A percentile compares a stretch with the other conserved stretches of the same genome.
phyloP scores from a whole-genome alignment of 23 red algal genomes.

The Gracilariopsis chorda region DNA sequence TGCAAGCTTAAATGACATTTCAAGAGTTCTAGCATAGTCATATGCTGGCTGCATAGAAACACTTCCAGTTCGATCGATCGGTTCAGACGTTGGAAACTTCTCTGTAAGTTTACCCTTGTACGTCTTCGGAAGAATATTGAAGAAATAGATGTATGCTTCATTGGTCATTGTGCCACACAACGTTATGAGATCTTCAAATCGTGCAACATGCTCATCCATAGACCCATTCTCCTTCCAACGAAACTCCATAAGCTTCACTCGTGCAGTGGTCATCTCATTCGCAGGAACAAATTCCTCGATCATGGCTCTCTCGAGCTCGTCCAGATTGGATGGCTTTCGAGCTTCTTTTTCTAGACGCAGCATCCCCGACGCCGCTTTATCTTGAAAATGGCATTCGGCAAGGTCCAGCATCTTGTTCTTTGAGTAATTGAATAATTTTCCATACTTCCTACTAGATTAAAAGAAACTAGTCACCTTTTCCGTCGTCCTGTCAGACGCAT shows the following conservation, averaged over 20 bases:
- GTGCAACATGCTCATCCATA: constrained; percentile 8
- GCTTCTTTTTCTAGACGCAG: constrained; percentile 9
- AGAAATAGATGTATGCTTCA: background rate
- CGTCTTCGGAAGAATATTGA: background rate
- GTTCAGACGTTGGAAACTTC: background rate
- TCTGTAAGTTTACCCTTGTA: background rate
- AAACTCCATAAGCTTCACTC: background rate
- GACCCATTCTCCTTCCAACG: background rate
- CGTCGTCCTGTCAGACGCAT: background rate
- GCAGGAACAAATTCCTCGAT: constrained; percentile 18
- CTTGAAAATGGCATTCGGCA: background rate
- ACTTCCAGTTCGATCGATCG: background rate
- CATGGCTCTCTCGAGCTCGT: constrained; percentile 5
- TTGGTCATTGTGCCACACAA: background rate
- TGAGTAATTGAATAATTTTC: constrained; percentile 25
- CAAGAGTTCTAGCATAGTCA: background rate
- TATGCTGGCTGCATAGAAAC: background rate
- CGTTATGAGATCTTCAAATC: background rate
- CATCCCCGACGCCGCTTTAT: background rate
- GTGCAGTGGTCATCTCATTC: background rate
- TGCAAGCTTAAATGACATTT: background rate
- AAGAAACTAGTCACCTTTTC: constrained; percentile 14
- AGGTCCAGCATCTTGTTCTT: background rate
- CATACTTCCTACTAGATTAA: background rate
- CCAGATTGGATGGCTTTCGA: background rate